These are phyloP conservation scores for Acer yangbiense DNA, from an alignment of 345 rosid species.

Conservation along the genomic window DNA sequence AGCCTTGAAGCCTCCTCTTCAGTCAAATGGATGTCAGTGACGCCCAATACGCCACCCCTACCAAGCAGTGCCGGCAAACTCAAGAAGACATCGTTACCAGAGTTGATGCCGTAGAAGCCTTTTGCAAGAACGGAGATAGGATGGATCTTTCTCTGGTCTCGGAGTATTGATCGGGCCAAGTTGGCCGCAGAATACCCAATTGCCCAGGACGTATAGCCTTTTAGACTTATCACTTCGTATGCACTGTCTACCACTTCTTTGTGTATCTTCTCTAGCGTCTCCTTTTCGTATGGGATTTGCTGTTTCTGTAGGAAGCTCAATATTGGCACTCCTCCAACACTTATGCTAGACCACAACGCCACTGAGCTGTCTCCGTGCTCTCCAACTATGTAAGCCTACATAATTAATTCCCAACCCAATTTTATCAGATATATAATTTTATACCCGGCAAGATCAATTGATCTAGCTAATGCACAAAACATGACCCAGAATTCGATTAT, in stretches of 20 bases:
- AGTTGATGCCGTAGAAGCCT: constrained; percentile 75
- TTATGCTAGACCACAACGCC: constrained; percentile 94
- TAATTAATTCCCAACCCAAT: neutral
- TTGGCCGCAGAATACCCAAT: constrained; percentile 91
- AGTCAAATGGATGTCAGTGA: constrained; percentile 75
- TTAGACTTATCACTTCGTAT: constrained; percentile 77
- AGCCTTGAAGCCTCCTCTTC: constrained; percentile 64
- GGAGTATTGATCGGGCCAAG: constrained; percentile 65
- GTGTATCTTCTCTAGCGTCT: constrained; percentile 76
- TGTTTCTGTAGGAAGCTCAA: constrained; percentile 71
- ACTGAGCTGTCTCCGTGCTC: constrained; percentile 98
- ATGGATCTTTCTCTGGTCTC: constrained; percentile 93
- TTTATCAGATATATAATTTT: too few species aligned
- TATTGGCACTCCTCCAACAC: constrained; percentile 90
- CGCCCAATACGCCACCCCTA: constrained; percentile 72
- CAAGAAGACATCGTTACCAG: constrained; percentile 77
- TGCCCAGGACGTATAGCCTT: constrained; percentile 99
- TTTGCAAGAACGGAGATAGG: constrained; percentile 87
- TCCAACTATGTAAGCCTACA: constrained; percentile 79
- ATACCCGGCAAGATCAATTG: too few species aligned
- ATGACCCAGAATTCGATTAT: too few species aligned
- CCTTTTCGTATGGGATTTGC: constrained; percentile 74
- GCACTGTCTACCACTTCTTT: constrained; percentile 67
- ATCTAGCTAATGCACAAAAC: too few species aligned
- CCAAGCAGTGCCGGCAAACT: constrained; percentile 86